Conservation (phyloP, 1,139 yeast genomes). For the Blastobotrys niveus region DNA sequence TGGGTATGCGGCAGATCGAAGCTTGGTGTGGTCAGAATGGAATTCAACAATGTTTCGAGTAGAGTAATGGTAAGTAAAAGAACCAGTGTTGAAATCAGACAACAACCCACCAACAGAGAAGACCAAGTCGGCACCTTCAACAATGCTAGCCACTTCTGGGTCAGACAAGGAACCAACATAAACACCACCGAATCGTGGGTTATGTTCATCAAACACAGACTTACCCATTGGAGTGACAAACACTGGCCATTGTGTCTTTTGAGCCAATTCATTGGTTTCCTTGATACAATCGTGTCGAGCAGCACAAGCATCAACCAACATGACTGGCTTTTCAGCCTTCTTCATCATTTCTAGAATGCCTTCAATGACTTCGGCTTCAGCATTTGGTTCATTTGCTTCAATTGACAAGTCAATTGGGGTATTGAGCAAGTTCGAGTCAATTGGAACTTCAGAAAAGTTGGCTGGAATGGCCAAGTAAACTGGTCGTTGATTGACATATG, state of each 20-base stretch:
- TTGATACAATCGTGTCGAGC: conserved; percentile 63
- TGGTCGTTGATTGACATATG: conserved; percentile 70
- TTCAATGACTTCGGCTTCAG: conserved; percentile 68
- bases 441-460: conserved; percentile 62
- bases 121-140: conserved; percentile 71
- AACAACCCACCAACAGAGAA: conserved; percentile 75
- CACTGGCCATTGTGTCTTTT: conserved; percentile 71
- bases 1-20: conserved; percentile 69
- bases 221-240: conserved; percentile 91
- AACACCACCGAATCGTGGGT: conserved; percentile 78
- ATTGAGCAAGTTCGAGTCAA: conserved; percentile 51
- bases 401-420: conserved; percentile 60
- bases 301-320: conserved; percentile 85
- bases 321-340: conserved; percentile 60
- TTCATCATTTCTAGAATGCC: conserved; percentile 48
- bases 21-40: conserved; percentile 82
- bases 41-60: conserved; percentile 79
- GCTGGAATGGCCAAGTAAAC: conserved; percentile 81
- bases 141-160: conserved; percentile 70
- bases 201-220: conserved; percentile 67
- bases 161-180: conserved; percentile 75
- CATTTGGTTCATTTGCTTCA: conserved; percentile 59
- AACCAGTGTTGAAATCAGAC: conserved; percentile 87
- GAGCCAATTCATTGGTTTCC: conserved; percentile 59
- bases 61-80: conserved; percentile 74